Evolutionary conservation across 164 flowering plant genomes (phyloP), one percentile per base, ranked within the genome.

Genomic region (Dillenia turbinata): DNA sequence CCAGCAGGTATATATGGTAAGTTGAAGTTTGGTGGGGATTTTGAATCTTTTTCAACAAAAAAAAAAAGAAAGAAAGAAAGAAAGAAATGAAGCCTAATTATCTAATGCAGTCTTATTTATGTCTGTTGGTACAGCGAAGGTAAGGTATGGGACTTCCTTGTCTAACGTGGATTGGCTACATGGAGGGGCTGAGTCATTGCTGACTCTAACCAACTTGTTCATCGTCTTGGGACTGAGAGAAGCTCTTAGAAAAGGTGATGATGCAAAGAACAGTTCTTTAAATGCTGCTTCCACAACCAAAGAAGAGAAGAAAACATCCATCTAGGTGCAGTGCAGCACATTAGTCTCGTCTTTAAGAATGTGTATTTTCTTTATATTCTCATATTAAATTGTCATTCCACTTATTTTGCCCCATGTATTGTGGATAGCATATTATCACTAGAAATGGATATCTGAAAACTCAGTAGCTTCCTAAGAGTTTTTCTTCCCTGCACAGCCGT

Each of bases 1-100:
- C 98, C 97, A 26, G 98, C 98, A 50, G 97, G 98, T 68, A 90
- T 93, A 51, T 93, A 93, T 64, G 98, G 98, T 93, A 87, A 78
- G 56, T 65, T 57, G 26, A 33, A 33, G 40, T 33, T 33, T 33
- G 40, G 40, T 33, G 40, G 40, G 40, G 7, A 33, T 33, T 7
- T 33, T 33, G 40, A 33, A 33, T 33, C 6, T 33, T 33, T 33
- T 33, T 33, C 40, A 33, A 6, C 40, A 0, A 33, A 33, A 33
- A 33, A 33, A 19, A 1, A 19, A 19, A 19, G 1, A n/a, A n/a
- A n/a, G n/a, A n/a, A n/a, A n/a, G n/a, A n/a, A n/a, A n/a, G n/a
- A n/a, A 14, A 15, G n/a, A 47, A 44, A 9, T 43, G 47, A 51
- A 9, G 9, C 16, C 49, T 0, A 8, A 9, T 10, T 52, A 52